Evolutionary conservation across 2,329 filamentous ascomycete species (phyloP).

Genomic region (Thielaviopsis euricoi): DNA sequence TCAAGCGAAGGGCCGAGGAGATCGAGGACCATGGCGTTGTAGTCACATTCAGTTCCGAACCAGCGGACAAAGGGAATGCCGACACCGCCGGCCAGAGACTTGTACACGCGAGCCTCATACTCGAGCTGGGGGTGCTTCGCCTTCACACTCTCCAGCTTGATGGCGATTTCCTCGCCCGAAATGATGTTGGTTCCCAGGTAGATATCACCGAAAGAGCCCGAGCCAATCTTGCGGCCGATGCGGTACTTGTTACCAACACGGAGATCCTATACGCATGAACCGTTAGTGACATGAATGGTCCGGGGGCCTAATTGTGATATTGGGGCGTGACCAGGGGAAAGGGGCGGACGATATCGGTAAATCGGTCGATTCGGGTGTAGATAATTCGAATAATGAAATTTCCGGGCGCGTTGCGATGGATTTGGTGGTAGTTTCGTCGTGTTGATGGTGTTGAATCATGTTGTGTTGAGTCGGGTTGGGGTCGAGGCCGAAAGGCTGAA

Average conservation of each 20-base stretch:
- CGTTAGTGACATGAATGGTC: not conserved
- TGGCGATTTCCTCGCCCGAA: slow-evolving; percentile 97
- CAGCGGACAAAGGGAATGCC: slow-evolving; percentile 98
- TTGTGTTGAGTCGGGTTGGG: not conserved
- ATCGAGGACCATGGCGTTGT: slow-evolving; percentile 99
- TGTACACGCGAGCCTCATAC: slow-evolving; percentile 92
- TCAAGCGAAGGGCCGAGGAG: slow-evolving; percentile 89
- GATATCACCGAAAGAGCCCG: slow-evolving; percentile 94
- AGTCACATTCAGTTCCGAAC: slow-evolving; percentile 99
- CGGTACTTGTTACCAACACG: slow-evolving; percentile 99
- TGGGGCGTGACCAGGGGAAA: not conserved
- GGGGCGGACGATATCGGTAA: not conserved
- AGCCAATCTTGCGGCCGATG: slow-evolving; percentile 97
- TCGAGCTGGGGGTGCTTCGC: slow-evolving; percentile 98
- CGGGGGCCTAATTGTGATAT: not conserved
- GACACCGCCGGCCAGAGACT: slow-evolving; percentile 82
- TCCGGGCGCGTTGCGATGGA: too few relatives aligned
- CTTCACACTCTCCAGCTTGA: slow-evolving; percentile 99
- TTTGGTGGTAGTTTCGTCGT: too few relatives aligned
- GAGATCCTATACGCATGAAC: slow-evolving; percentile 53
- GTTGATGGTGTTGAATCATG: too few relatives aligned
- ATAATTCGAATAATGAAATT: not conserved
- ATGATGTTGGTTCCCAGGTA: slow-evolving; percentile 99
- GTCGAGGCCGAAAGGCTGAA: not conserved
- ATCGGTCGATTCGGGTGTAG: not conserved